phyloP scores from a whole-genome alignment of 2,329 filamentous ascomycete species.

The Aspergillus unguis region DNA sequence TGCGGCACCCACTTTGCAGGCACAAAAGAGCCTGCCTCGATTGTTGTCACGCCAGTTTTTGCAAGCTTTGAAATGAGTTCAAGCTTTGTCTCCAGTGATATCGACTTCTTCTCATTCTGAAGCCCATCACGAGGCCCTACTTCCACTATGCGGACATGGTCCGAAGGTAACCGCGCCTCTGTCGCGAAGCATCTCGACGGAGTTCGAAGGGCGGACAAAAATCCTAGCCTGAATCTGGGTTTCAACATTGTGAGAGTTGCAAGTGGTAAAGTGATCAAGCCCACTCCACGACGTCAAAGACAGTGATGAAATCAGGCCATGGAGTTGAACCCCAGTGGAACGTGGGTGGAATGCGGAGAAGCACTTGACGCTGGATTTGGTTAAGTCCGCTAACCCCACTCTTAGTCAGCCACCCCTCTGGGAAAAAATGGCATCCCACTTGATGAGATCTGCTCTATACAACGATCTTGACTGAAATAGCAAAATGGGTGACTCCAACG shows the following conservation, averaged over 20 bases:
- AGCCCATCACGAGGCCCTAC: constrained; percentile 54
- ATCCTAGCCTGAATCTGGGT: constrained; percentile 24
- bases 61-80: constrained; percentile 48
- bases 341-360: constrained; percentile 29
- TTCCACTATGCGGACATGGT: constrained; percentile 53
- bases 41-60: constrained; percentile 48
- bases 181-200: constrained; percentile 34
- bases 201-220: constrained; percentile 29
- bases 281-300: not conserved
- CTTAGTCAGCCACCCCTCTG: constrained; percentile 13
- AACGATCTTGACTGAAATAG: not conserved
- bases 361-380: constrained; percentile 7
- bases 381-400: constrained; percentile 17
- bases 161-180: constrained; percentile 42
- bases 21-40: constrained; percentile 54
- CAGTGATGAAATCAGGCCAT: constrained; percentile 9
- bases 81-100: constrained; percentile 49
- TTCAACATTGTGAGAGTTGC: constrained; percentile 24
- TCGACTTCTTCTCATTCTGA: constrained; percentile 52
- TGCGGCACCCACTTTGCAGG: constrained; percentile 55
- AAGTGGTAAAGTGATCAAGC: not conserved
- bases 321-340: not conserved
- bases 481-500: constrained; percentile 12
- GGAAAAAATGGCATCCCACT: constrained; percentile 17
- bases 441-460: not conserved